Evolutionary conservation across 192 early-diverging fungal genomes (phyloP).

Genomic region (Backusella morwellensis): DNA sequence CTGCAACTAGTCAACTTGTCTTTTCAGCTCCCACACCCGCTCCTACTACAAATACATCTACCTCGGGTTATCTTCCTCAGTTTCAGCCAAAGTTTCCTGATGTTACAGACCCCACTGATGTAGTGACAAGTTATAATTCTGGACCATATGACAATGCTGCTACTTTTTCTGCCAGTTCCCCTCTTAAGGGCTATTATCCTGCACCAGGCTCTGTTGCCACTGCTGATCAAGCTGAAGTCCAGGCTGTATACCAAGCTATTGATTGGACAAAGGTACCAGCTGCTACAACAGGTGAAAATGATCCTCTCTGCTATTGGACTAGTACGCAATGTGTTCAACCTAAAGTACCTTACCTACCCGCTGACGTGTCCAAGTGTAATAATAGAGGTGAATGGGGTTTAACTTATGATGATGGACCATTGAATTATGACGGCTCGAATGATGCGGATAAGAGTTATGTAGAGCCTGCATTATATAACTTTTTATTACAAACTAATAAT

Average conservation of each 20-base stretch:
- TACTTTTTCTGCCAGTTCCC: not conserved
- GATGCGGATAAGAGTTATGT: conserved; percentile 13
- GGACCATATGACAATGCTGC: conserved; percentile 13
- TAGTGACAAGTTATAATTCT: conserved; percentile 1
- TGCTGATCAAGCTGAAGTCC: conserved; percentile 26
- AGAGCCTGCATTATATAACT: conserved; percentile 31
- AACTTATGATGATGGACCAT: conserved; percentile 47
- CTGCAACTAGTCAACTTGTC: not conserved
- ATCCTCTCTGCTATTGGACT: conserved; percentile 22
- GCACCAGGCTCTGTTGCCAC: conserved; percentile 13
- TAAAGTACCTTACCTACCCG: conserved; percentile 15
- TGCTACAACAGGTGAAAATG: not conserved
- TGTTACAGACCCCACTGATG: conserved; percentile 13
- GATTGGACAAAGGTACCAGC: conserved; percentile 27
- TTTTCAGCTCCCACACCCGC: not conserved
- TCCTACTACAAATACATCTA: not conserved
- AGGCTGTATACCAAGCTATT: conserved; percentile 18
- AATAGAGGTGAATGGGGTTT: conserved; percentile 35
- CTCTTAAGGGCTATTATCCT: conserved; percentile 26
- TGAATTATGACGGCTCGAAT: not conserved
- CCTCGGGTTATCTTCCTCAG: conserved; percentile 7
- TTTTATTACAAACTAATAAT: conserved; percentile 29
- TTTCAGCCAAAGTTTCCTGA: conserved; percentile 20
- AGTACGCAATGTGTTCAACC: conserved; percentile 8
- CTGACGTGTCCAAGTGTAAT: conserved; percentile 28